Evolutionary conservation across 768 basidiomycete genomes (phyloP).

Genomic region (Gyrodon lividus): DNA sequence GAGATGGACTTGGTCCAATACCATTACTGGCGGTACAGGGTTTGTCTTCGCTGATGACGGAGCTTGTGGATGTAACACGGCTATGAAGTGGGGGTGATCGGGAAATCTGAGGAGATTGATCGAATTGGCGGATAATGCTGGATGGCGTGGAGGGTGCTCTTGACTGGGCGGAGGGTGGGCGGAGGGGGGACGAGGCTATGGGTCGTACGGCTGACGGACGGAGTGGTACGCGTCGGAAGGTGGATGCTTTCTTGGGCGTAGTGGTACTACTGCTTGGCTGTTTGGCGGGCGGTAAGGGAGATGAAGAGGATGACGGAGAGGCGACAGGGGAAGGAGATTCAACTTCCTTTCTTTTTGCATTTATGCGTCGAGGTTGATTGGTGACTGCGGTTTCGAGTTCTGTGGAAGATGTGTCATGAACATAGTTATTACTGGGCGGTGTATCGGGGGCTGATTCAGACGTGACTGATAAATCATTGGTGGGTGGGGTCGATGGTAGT

Average conservation of each 20-base stretch:
- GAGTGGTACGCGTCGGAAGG: slow-evolving; percentile 52
- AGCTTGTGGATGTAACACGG: slow-evolving; percentile 33
- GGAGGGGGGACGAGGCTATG: slow-evolving; percentile 36
- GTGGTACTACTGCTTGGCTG: slow-evolving; percentile 1
- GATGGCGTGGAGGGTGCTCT: slow-evolving; percentile 19
- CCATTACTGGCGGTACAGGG: neutral
- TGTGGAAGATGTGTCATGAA: neutral
- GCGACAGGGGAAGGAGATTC: slow-evolving; percentile 4
- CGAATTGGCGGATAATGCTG: slow-evolving; percentile 23
- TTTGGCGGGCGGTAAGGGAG: slow-evolving; percentile 3
- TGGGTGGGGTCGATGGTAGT: slow-evolving; percentile 7
- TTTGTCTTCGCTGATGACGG: slow-evolving; percentile 18
- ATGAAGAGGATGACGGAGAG: slow-evolving; percentile 12
- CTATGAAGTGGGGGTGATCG: slow-evolving; percentile 28
- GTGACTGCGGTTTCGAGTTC: neutral
- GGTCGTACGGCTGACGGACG: slow-evolving; percentile 24
- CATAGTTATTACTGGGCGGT: neutral
- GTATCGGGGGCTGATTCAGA: neutral
- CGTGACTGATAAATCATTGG: neutral
- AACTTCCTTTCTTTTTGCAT: slow-evolving; percentile 11
- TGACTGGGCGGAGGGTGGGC: slow-evolving; percentile 25
- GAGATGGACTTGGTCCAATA: slow-evolving; percentile 7
- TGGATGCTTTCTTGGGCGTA: slow-evolving; percentile 39
- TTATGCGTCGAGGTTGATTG: slow-evolving; percentile 4
- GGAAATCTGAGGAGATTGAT: slow-evolving; percentile 16